phyloP scores from a whole-genome alignment of 2,329 filamentous ascomycete species.

The Sporothrix variecibatus region DNA sequence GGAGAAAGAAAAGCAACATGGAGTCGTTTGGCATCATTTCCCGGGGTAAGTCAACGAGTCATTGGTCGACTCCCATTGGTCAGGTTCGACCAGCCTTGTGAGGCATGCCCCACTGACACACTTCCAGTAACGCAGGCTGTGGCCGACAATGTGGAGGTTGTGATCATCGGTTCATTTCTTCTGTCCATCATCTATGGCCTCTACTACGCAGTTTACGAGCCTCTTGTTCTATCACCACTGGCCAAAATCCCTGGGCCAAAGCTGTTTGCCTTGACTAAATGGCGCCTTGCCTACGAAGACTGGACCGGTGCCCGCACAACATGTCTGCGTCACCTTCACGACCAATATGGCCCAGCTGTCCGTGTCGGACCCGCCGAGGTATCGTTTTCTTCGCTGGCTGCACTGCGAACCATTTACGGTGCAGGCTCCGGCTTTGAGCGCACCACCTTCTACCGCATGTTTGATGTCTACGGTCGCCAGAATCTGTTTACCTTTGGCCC shows the following conservation, averaged over 20 bases:
- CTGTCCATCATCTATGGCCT: neutral
- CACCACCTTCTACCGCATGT: conserved; percentile 57
- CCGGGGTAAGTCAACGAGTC: neutral
- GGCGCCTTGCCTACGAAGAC: conserved; percentile 49
- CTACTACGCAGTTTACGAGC: conserved; percentile 9
- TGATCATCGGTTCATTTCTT: neutral
- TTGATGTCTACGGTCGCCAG: conserved; percentile 53
- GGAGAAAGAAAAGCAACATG: neutral
- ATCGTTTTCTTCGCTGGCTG: conserved; percentile 45
- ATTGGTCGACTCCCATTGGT: neutral
- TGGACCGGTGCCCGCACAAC: conserved; percentile 46
- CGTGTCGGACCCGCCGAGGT: conserved; percentile 52
- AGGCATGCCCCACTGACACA: neutral
- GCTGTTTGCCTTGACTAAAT: conserved; percentile 45
- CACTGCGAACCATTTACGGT: conserved; percentile 56
- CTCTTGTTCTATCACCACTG: conserved; percentile 23
- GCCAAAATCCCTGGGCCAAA: conserved; percentile 42
- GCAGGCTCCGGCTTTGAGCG: conserved; percentile 53
- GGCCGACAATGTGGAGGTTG: neutral
- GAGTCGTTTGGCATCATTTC: conserved; percentile 9
- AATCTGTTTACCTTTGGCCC: conserved; percentile 56
- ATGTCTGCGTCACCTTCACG: conserved; percentile 46
- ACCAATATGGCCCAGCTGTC: conserved; percentile 49
- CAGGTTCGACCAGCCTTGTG: neutral
- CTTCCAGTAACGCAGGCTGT: neutral